Evolutionary conservation across 2,329 filamentous ascomycete species (phyloP).

Genomic region (Ceratocystis papillata): DNA sequence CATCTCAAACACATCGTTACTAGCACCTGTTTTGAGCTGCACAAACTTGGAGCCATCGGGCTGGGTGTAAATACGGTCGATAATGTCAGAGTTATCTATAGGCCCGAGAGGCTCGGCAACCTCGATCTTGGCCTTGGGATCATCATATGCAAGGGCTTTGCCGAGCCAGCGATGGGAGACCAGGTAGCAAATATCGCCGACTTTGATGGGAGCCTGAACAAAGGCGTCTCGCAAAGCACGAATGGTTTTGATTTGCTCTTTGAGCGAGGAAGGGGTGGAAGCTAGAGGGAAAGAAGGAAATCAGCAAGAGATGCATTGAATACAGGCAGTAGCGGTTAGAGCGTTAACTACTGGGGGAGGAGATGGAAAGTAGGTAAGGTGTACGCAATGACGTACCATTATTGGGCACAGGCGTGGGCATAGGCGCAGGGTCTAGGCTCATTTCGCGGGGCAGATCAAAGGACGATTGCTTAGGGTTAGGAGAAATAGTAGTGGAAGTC

Average conservation of each 20-base stretch:
- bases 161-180: slow-evolving; percentile 72
- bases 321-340: neutral
- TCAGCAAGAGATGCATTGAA: no score
- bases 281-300: neutral
- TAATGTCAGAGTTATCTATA: slow-evolving; percentile 77
- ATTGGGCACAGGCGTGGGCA: slow-evolving; percentile 3
- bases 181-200: slow-evolving; percentile 65
- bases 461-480: neutral
- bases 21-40: slow-evolving; percentile 58
- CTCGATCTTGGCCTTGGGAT: slow-evolving; percentile 48
- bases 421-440: slow-evolving; percentile 21
- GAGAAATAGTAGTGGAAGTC: neutral
- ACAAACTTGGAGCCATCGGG: slow-evolving; percentile 50
- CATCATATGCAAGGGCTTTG: slow-evolving; percentile 56
- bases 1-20: slow-evolving; percentile 62
- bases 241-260: slow-evolving; percentile 62
- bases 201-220: slow-evolving; percentile 45
- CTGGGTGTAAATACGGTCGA: slow-evolving; percentile 49
- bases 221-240: slow-evolving; percentile 47
- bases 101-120: slow-evolving; percentile 56
- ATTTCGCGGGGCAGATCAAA: slow-evolving; percentile 22
- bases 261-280: slow-evolving; percentile 32
- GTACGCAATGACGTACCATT: slow-evolving; percentile 24
- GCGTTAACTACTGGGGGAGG: neutral
- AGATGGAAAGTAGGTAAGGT: neutral